Evolutionary conservation across 768 basidiomycete species (phyloP), one percentile per base, ranked within the genome.

Genomic region (Collybiopsis luxurians): DNA sequence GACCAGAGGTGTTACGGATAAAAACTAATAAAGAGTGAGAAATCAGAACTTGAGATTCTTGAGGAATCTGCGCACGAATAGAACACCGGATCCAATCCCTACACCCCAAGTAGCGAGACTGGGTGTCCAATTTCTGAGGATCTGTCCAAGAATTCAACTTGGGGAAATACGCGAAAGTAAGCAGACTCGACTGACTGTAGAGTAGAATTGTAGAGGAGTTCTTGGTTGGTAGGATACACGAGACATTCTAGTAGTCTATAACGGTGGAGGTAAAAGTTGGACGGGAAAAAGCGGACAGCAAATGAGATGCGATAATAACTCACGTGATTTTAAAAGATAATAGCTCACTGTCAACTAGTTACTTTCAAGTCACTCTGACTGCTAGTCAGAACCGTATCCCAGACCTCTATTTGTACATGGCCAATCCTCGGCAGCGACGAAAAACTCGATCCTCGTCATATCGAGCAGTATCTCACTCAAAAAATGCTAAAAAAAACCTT

Each of bases 381-480:
- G n/a, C n/a, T n/a, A n/a, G n/a, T n/a, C n/a, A n/a, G n/a, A n/a
- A n/a, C n/a, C n/a, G n/a, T n/a, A n/a, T n/a, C n/a, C n/a, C n/a
- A n/a, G n/a, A n/a, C n/a, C n/a, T n/a, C n/a, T n/a, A n/a, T n/a
- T n/a, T n/a, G n/a, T n/a, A n/a, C n/a, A 97, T 98, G 95, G 93
- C 87, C 55, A 98, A 97, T 70, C 95, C 95, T 62, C 85, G 95
- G 55, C 96, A 98, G 72, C 82, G 95, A 59, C 83, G 86, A 64
- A 98, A 98, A 75, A 71, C 81, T 21, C 85, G 88, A 42, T 95
- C 94, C 24, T 84, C 85, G 17, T 76, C 83, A n/a, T 80, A 92
- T 69, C 85, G 76, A 61, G 73, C 87, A 21, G 81, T 92, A 51
- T 85, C 85, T 34, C 90, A 90, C 59, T 87, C 91, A 12, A 80